A percentile compares a stretch with the other conserved stretches of the same genome.
phyloP scores from a whole-genome alignment of 257 asterid species.

The Petunia axillaris region DNA sequence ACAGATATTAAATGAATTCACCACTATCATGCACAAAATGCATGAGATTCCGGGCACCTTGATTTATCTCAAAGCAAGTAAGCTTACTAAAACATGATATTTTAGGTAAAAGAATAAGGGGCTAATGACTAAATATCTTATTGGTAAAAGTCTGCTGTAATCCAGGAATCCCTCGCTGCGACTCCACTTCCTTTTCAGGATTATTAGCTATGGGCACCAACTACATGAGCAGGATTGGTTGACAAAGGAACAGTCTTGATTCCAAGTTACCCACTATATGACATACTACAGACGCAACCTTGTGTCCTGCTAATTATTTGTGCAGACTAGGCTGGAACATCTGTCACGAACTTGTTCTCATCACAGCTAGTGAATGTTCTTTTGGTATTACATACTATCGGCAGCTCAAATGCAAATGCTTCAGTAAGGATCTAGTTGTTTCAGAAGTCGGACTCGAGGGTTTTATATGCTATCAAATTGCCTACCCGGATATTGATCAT shows the following conservation, averaged over 20 bases:
- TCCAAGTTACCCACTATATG: not conserved
- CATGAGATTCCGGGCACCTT: constrained; percentile 51
- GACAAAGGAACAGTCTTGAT: constrained; percentile 1
- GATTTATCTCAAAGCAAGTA: not conserved
- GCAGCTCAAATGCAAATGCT: constrained; percentile 7
- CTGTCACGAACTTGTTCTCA: not conserved
- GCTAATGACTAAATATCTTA: constrained; percentile 19
- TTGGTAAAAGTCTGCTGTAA: not conserved
- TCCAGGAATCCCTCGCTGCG: constrained; percentile 6
- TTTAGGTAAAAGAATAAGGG: constrained; percentile 5
- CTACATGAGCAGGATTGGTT: constrained; percentile 9
- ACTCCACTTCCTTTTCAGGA: constrained; percentile 13
- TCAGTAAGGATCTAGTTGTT: not conserved
- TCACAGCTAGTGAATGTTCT: not conserved
- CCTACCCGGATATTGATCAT: not conserved
- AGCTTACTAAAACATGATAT: constrained; percentile 1
- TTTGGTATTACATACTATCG: not conserved
- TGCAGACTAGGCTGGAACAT: constrained; percentile 15
- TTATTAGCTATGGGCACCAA: constrained; percentile 24
- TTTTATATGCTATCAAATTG: not conserved
- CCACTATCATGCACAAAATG: constrained; percentile 45
- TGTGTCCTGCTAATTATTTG: not conserved
- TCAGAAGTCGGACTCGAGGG: not conserved
- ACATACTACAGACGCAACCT: constrained; percentile 6
- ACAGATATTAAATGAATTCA: constrained; percentile 30